These are phyloP conservation scores for Colletotrichum sp. DNA, from an alignment of 2,329 filamentous ascomycete genomes.

Conservation along the genomic window DNA sequence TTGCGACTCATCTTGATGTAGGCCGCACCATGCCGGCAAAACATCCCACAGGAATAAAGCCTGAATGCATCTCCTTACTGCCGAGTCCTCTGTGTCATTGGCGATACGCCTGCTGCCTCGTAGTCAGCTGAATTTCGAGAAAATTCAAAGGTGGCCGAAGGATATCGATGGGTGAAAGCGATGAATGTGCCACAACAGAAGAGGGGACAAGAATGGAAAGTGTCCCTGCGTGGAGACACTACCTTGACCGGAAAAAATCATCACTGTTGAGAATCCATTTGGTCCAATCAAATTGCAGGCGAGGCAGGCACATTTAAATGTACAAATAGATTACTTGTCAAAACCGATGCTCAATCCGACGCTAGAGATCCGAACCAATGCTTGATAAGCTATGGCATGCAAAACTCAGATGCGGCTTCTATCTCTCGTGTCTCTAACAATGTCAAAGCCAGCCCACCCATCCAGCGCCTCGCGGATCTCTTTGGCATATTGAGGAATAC, in stretches of 20 bases:
- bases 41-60: background rate
- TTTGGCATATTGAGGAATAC: slow-evolving; percentile 38
- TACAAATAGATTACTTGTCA: background rate
- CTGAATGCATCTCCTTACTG: background rate
- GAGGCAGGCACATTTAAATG: background rate
- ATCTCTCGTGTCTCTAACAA: slow-evolving; percentile 21
- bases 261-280: background rate
- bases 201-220: background rate
- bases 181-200: background rate
- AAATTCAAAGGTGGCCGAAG: fast-evolving
- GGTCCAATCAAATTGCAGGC: background rate
- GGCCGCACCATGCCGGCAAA: background rate
- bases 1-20: background rate
- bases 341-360: background rate
- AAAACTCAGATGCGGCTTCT: background rate
- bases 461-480: slow-evolving; percentile 39
- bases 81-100: too few species aligned
- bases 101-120: background rate
- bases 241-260: background rate
- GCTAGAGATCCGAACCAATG: background rate
- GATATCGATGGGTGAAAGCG: background rate
- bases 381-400: background rate
- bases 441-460: slow-evolving; percentile 38
- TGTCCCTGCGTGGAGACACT: background rate
- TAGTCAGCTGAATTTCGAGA: background rate